Conservation (phyloP, 805 yeast species). For the Spathaspora passalidarum region DNA sequence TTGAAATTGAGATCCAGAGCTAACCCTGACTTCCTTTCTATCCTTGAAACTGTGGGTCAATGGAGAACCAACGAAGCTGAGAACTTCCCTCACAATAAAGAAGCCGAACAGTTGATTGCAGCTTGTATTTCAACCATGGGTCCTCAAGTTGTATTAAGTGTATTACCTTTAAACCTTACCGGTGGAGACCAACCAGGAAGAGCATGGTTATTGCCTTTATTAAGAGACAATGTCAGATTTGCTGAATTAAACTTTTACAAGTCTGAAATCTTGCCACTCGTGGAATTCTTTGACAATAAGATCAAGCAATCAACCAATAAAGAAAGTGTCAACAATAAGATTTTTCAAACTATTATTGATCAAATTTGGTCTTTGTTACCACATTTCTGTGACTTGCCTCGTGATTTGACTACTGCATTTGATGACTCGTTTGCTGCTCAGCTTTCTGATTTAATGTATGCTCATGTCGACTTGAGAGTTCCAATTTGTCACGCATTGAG, state of each 20-base stretch:
- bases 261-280: constrained; percentile 63
- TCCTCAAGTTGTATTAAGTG: constrained; percentile 73
- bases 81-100: constrained; percentile 64
- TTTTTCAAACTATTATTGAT: constrained; percentile 80
- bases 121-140: constrained; percentile 80
- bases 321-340: constrained; percentile 67
- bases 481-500: constrained; percentile 81
- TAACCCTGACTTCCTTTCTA: constrained; percentile 66
- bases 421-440: constrained; percentile 74
- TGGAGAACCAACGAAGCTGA: constrained; percentile 79
- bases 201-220: constrained; percentile 90
- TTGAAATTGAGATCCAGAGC: constrained; percentile 61
- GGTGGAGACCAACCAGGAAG: constrained; percentile 76
- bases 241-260: constrained; percentile 67
- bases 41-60: constrained; percentile 72
- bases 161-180: constrained; percentile 76
- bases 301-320: constrained; percentile 41
- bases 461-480: constrained; percentile 71
- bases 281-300: constrained; percentile 50
- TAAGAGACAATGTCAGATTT: constrained; percentile 79
- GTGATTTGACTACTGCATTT: constrained; percentile 63
- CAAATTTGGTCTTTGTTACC: constrained; percentile 94
- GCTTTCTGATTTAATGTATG: constrained; percentile 71
- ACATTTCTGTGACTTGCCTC: constrained; percentile 82
- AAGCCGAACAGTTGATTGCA: constrained; percentile 77